Evolutionary conservation across 441 rosid genomes (phyloP).

Genomic region (Rhodomyrtus psidioides): DNA sequence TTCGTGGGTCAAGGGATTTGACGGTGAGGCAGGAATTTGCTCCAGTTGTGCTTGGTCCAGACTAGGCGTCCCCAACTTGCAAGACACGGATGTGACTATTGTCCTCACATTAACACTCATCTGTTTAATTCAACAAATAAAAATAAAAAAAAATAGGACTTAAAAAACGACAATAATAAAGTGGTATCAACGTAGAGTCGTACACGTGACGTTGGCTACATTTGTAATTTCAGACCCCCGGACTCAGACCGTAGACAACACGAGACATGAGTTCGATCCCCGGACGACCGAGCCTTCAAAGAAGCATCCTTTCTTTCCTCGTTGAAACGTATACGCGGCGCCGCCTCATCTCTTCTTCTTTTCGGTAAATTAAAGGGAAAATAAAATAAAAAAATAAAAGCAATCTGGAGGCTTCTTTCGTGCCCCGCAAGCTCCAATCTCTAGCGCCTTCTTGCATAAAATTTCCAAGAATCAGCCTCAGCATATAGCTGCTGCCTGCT

Average conservation of each 20-base stretch:
- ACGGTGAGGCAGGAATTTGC: not conserved
- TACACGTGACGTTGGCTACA: rapidly evolving
- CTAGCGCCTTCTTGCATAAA: not conserved
- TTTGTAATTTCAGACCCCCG: too few relatives aligned
- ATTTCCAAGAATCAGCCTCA: not conserved
- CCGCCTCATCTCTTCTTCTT: not conserved
- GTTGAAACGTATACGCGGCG: not conserved
- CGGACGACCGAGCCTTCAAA: too few relatives aligned
- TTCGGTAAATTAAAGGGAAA: not conserved
- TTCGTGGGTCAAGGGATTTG: not conserved
- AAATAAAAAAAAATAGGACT: too few relatives aligned
- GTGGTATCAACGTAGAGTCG: rapidly evolving
- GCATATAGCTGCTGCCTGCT: not conserved
- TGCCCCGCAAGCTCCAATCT: not conserved
- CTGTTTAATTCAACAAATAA: too few relatives aligned
- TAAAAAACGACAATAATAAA: too few relatives aligned
- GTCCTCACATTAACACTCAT: not conserved
- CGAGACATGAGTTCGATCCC: too few relatives aligned
- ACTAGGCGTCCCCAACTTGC: not conserved
- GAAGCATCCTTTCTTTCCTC: not conserved
- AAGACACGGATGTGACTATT: rapidly evolving
- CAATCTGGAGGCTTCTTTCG: not conserved
- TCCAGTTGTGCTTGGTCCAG: not conserved
- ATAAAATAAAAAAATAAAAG: not conserved
- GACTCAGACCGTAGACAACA: too few relatives aligned